Conservation (phyloP, 2,329 filamentous ascomycete genomes). For the Aspergillus thermomutatus region DNA sequence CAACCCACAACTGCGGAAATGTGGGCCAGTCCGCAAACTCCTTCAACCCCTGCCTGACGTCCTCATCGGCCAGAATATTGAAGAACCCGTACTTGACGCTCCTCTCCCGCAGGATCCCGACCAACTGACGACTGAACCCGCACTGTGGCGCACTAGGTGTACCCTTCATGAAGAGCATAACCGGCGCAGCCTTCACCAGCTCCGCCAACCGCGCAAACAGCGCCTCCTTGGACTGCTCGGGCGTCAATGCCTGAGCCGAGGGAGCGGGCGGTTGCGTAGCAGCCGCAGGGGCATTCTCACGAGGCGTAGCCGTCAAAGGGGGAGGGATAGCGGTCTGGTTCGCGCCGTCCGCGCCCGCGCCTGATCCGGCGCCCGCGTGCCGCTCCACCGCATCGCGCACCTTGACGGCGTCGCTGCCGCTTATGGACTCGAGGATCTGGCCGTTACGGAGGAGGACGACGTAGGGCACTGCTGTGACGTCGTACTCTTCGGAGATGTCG, state of each 20-base stretch:
- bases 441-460: constrained; percentile 77
- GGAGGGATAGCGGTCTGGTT: constrained; percentile 38
- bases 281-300: constrained; percentile 29
- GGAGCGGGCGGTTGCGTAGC: constrained; percentile 30
- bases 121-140: constrained; percentile 88
- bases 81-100: constrained; percentile 97
- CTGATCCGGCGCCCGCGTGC: constrained; percentile 56
- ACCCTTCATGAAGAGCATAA: constrained; percentile 99
- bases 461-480: constrained; percentile 91
- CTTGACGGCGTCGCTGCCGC: constrained; percentile 82
- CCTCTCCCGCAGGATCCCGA: constrained; percentile 80
- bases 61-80: constrained; percentile 96
- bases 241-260: constrained; percentile 22
- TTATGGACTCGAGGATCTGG: constrained; percentile 77
- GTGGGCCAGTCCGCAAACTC: constrained; percentile 99
- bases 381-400: constrained; percentile 83
- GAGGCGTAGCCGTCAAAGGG: constrained; percentile 38
- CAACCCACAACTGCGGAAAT: constrained; percentile 90
- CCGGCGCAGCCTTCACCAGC: constrained; percentile 89
- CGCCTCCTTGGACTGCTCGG: constrained; percentile 73
- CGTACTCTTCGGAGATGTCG: constrained; percentile 87
- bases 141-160: constrained; percentile 83
- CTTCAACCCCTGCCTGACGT: constrained; percentile 93
- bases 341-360: constrained; percentile 28
- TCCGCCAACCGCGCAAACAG: constrained; percentile 75